Evolutionary conservation across 1,284 basidiomycete species (phyloP), one percentile per base, ranked within the genome.

Genomic region (Austroboletus rostrupii): DNA sequence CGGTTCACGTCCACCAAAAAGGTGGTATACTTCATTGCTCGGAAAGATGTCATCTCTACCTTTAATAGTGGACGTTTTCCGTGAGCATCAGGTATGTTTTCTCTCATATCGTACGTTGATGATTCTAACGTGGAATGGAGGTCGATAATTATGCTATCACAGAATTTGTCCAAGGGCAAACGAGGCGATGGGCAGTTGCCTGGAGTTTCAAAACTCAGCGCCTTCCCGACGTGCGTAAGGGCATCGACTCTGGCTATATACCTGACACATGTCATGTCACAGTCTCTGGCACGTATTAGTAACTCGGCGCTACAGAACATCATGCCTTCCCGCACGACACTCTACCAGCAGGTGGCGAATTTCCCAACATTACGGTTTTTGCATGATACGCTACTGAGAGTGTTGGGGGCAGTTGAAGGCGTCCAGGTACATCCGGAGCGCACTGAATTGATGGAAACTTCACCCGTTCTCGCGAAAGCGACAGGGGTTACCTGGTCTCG

Each of bases 11-110:
- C 20, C 26, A n/a, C 28, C 11, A 26, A 45, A 92, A 5, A 26
- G 90, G 45, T 97, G 92, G 94, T 97, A 84, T 64, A 94, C 94
- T 0, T 92, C 90, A 11, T 86, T 97, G 78, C 74, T 97, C 0
- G 95, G 95, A 1, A 94, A 91, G 60, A 75, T 90, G 61, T 80
- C 87, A 0, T 92, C 90, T 16, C 72, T 97, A 4, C 65, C 66
- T 0, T 68, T 77, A 1, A 66, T 97, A 1, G 78, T 93, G 0
- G 70, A 70, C 0, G 60, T 76, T 3, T 68, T 97, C 14, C 77
- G 77, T 39, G 59, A 70, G 17, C 61, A 75, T 12, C 66, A 72
- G 23, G 90, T 89, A 53, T 39, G 75, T 5, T 11, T 29, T 20
- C 3, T 3, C 11, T 14, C 40, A 42, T n/a, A 1, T 32, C 17